Base-by-base conservation (phyloP, 495 filamentous ascomycete genomes). In the Bacidia rubella region DNA sequence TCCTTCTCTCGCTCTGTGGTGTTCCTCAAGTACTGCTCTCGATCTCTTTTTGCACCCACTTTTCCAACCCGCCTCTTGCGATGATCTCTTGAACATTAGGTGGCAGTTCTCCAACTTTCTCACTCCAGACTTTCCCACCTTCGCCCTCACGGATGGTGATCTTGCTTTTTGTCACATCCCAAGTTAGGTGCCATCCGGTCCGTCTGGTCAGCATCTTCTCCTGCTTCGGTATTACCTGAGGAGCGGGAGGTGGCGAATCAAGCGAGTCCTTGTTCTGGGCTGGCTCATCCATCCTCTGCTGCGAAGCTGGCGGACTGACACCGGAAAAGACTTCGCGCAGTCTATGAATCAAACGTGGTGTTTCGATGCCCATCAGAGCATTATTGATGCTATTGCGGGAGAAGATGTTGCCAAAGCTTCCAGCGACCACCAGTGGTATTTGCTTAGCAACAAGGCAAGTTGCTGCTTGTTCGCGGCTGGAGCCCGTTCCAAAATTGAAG, bases 81-180 rank as follows among this genome's bases (percentile, higher is more conserved):
- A 94, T 81, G 53, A 94, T 90, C 64, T 86, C 86, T 64, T 96
- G 90, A 52, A 96, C 86, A 63, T 89, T 95, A 0, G 85, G 79
- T 43, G 89, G 85, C 53, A 95, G 62, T 70, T 90, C 86, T 7
- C 86, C 85, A 2, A 95, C 87, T 68, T 83, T 83, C 60, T 88
- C 74, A 41, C 70, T 81, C 92, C 90, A 96, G 51, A 63, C 72
- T 38, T 64, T 58, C 0, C 80, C 81, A 32, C 67, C 62, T 57
- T 72, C 61, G 2, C 86, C 86, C 67, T 95, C 87, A 47, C 73
- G 74, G 1, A 96, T 72, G 1, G 65, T 70, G 3, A 96, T 81
- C 50, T 67, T 76, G 57, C 80, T 86, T 43, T 79, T 70, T 46
- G 75, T 64, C 2, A 96, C 84, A 66, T 96, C 86, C 90, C 90